phyloP scores from a whole-genome alignment of 2,329 filamentous ascomycete species.

The Sarocladium oryzae region DNA sequence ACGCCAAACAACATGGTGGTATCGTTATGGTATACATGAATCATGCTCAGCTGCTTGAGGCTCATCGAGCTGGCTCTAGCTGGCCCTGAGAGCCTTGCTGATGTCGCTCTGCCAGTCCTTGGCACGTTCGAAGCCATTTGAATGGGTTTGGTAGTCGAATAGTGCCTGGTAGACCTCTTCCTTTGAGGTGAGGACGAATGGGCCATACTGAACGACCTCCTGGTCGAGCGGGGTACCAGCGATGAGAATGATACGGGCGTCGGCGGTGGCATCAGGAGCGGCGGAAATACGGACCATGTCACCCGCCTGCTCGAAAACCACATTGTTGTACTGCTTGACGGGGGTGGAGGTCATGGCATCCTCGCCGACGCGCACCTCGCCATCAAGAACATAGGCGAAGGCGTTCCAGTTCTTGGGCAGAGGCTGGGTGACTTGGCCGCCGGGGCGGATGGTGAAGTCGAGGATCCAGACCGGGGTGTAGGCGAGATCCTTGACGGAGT shows the following conservation, averaged over 20 bases:
- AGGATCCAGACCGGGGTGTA: slow-evolving; percentile 98
- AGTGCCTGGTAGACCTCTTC: slow-evolving; percentile 72
- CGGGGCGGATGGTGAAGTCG: slow-evolving; percentile 73
- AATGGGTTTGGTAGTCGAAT: slow-evolving; percentile 63
- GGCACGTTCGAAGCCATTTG: slow-evolving; percentile 76
- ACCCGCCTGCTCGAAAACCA: slow-evolving; percentile 76
- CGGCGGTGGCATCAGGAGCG: slow-evolving; percentile 54
- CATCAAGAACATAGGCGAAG: slow-evolving; percentile 80
- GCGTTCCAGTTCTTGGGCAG: slow-evolving; percentile 81
- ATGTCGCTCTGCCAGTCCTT: slow-evolving; percentile 80
- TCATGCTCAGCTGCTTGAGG: not conserved
- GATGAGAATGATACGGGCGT: slow-evolving; percentile 59
- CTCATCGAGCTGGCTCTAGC: not conserved
- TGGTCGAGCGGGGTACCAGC: slow-evolving; percentile 77
- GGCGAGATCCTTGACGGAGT: slow-evolving; percentile 81
- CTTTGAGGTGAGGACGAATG: slow-evolving; percentile 70
- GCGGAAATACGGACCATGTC: slow-evolving; percentile 70
- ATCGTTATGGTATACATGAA: not conserved
- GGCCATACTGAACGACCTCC: slow-evolving; percentile 75
- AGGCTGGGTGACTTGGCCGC: slow-evolving; percentile 67
- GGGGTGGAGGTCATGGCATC: slow-evolving; percentile 41
- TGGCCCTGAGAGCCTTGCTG: slow-evolving; percentile 47
- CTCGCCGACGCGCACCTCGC: slow-evolving; percentile 57
- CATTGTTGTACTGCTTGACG: slow-evolving; percentile 73
- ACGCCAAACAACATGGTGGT: not conserved